phyloP scores from a whole-genome alignment of 441 rosid species.

The Pelargonium citronellum region DNA sequence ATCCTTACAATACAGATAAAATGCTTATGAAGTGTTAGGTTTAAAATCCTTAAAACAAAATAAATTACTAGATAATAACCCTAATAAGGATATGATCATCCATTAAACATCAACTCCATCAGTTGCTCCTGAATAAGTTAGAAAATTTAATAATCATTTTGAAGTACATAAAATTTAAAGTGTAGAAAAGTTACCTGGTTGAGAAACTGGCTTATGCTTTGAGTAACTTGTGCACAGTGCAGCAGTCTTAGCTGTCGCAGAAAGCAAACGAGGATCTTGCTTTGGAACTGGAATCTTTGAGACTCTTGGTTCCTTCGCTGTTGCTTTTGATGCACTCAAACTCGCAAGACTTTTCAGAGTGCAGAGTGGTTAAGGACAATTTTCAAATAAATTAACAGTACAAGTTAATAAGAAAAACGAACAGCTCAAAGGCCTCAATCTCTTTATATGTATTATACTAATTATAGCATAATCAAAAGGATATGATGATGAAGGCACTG shows the following conservation, averaged over 20 bases:
- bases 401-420: background rate
- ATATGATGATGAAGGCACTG: slow-evolving; percentile 68
- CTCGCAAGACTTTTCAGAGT: slow-evolving; percentile 61
- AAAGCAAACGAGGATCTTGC: slow-evolving; percentile 28
- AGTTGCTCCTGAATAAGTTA: background rate
- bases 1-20: background rate
- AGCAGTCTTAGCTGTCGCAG: slow-evolving; percentile 33
- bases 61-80: background rate
- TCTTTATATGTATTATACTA: background rate
- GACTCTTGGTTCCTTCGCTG: slow-evolving; percentile 40
- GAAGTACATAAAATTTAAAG: background rate
- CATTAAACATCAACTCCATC: background rate
- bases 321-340: slow-evolving; percentile 32
- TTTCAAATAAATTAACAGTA: slow-evolving; percentile 18
- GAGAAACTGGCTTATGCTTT: slow-evolving; percentile 37
- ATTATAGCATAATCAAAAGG: slow-evolving; percentile 38
- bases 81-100: background rate
- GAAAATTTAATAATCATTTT: background rate
- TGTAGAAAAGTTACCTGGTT: slow-evolving; percentile 39
- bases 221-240: slow-evolving; percentile 27
- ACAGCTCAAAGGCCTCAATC: slow-evolving; percentile 8
- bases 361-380: slow-evolving; percentile 58
- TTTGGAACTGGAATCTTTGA: slow-evolving; percentile 41
- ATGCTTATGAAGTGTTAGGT: too few relatives aligned
- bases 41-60: background rate